These are phyloP conservation scores for Naganishia antarctica DNA, from an alignment of 768 basidiomycete genomes.

Conservation along the genomic window DNA sequence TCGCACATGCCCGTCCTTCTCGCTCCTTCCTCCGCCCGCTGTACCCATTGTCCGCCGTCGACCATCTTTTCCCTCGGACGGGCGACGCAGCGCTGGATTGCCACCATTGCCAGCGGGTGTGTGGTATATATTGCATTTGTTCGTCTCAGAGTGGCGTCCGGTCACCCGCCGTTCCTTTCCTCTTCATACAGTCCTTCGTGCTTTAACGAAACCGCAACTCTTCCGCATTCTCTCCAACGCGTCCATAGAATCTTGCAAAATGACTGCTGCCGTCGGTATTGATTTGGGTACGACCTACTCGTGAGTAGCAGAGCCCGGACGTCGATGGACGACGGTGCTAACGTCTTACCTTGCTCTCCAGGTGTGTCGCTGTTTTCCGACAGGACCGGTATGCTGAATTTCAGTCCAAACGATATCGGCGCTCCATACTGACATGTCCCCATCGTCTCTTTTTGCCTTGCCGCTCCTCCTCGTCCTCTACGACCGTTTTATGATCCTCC, in stretches of 20 bases:
- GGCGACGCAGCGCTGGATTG: no score
- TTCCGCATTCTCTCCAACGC: not conserved
- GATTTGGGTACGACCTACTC: slow-evolving; percentile 88
- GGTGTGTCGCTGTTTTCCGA: slow-evolving; percentile 97
- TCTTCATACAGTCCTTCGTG: slow-evolving; percentile 7
- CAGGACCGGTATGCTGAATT: slow-evolving; percentile 66
- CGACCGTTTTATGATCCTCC: not conserved
- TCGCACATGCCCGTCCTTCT: not conserved
- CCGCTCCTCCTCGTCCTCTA: not conserved
- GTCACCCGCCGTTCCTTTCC: no score
- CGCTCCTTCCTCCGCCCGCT: not conserved
- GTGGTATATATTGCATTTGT: slow-evolving; percentile 5
- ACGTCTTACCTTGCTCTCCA: not conserved
- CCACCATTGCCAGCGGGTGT: not conserved
- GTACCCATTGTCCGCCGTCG: not conserved
- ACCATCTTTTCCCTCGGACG: not conserved
- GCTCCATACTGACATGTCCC: not conserved
- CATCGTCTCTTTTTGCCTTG: not conserved
- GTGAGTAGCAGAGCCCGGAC: not conserved
- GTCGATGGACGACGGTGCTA: no score
- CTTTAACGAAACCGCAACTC: slow-evolving; percentile 10
- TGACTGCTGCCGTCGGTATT: slow-evolving; percentile 50
- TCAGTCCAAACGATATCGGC: not conserved
- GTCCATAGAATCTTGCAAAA: slow-evolving; percentile 24
- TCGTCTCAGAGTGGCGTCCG: no score